These are phyloP conservation scores for Globisporangium parvum DNA, from an alignment of 352 stramenopile species.

Conservation along the genomic window DNA sequence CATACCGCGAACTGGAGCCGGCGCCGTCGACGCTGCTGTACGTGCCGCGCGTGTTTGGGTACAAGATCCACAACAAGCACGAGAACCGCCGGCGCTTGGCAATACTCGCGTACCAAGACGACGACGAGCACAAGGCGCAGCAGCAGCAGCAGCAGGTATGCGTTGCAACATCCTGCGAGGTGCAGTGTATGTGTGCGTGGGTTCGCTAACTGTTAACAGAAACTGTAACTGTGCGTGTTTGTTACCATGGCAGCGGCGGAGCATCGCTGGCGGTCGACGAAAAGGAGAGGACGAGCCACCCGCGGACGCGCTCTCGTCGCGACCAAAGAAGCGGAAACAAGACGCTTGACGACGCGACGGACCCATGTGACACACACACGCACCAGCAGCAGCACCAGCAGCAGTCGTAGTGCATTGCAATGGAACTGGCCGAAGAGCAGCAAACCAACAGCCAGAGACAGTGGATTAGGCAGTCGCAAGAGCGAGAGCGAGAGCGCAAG, in stretches of 20 bases:
- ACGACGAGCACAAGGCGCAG: conserved; percentile 64
- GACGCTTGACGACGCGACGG: conserved; percentile 27
- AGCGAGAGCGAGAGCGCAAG: conserved; percentile 11
- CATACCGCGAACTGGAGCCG: conserved; percentile 91
- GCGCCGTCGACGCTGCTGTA: conserved; percentile 79
- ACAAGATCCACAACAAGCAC: conserved; percentile 89
- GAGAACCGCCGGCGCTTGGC: conserved; percentile 78
- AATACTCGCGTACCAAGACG: conserved; percentile 75
- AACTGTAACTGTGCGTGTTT: conserved; percentile 81
- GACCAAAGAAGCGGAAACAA: conserved; percentile 79
- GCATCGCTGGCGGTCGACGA: conserved; percentile 50
- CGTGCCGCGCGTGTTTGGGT: conserved; percentile 89
- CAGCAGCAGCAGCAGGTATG: conserved; percentile 48
- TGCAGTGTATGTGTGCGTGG: conserved; percentile 15
- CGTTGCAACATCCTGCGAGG: conserved; percentile 16
- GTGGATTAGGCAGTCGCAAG: conserved; percentile 12
- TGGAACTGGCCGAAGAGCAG: neutral
- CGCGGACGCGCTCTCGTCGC: conserved; percentile 26
- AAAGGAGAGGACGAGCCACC: conserved; percentile 59
- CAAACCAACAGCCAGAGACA: neutral
- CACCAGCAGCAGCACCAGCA: conserved; percentile 3
- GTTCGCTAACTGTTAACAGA: conserved; percentile 66
- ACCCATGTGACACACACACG: neutral
- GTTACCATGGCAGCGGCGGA: conserved; percentile 76
- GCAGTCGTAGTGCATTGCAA: conserved; percentile 4